Conservation (phyloP, 495 filamentous ascomycete species). For the Daldinia caldariorum region DNA sequence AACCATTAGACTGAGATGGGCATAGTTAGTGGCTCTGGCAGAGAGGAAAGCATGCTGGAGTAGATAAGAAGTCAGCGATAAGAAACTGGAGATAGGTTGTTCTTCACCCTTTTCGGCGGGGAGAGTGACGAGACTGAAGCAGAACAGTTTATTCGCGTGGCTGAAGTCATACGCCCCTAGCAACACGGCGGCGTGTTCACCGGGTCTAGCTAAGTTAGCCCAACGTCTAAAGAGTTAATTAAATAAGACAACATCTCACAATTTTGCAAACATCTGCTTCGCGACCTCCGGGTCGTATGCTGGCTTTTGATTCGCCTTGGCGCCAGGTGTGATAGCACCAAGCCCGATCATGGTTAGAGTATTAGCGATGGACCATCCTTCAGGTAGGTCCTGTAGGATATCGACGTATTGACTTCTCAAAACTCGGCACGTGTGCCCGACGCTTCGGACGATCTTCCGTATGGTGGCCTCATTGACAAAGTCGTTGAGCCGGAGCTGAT, state of each 20-base stretch:
- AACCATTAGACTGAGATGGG: constrained; percentile 81
- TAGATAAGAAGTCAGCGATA: constrained; percentile 92
- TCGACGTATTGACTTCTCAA: constrained; percentile 81
- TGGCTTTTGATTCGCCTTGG: constrained; percentile 68
- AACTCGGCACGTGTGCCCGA: constrained; percentile 72
- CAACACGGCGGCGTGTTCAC: constrained; percentile 78
- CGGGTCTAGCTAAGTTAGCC: constrained; percentile 68
- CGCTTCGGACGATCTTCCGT: constrained; percentile 77
- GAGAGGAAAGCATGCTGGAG: constrained; percentile 93
- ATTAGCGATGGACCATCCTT: constrained; percentile 84
- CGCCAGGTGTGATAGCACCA: constrained; percentile 74
- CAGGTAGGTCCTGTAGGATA: constrained; percentile 91
- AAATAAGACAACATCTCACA: constrained; percentile 51
- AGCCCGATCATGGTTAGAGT: constrained; percentile 88
- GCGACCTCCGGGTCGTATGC: constrained; percentile 72
- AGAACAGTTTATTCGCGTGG: constrained; percentile 95
- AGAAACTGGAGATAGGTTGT: constrained; percentile 79
- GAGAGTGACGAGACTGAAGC: constrained; percentile 78
- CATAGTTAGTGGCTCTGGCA: constrained; percentile 77
- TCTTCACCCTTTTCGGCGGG: constrained; percentile 72
- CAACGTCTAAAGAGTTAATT: background rate
- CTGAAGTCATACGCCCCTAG: constrained; percentile 92
- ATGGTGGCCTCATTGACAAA: constrained; percentile 94
- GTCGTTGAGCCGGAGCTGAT: constrained; percentile 92
- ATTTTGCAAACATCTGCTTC: constrained; percentile 76